Evolutionary conservation across 495 filamentous ascomycete genomes (phyloP), one percentile per base, ranked within the genome.

Genomic region (Aspergillus mulundensis): DNA sequence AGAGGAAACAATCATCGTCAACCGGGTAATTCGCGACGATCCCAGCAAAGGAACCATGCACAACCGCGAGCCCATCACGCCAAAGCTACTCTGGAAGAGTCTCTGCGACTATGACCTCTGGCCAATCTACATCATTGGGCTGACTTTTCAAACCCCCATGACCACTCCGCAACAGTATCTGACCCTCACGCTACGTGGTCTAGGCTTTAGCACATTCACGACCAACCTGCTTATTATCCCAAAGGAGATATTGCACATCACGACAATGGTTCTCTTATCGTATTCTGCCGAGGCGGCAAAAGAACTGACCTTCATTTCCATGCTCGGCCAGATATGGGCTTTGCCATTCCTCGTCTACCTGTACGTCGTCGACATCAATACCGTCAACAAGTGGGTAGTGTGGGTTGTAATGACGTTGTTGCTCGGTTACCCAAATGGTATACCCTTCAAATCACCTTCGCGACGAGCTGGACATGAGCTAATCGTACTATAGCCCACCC

Each of bases 211-310:
- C 69, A 57, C 69, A 66, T 67, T 64, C 52, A 47, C 50, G 0
- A 81, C 83, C 12, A 88, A 87, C 59, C 66, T 89, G 1, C 73
- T 89, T 43, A 77, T 76, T 25, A 84, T 88, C 38, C 84, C 83
- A 5, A 66, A 67, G 2, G 80, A 74, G 50, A 63, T 65, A 8
- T 46, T 68, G 20, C 67, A 69, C 47, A 73, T 73, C 49, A 58
- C 69, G 21, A 59, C 60, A 20, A 56, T 74, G 41, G 23, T 71
- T 3, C 1, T 56, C 10, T 47, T 82, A 8, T 77, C 78, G 1
- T 74, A 71, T 47, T 44, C 79, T 1, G 75, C 71, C 28, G 75
- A 75, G 44, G 59, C 62, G 46, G 34, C 76, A 18, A 70, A 75
- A 43, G 73, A 84, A 59, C 71, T 76, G 32, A 70, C 77, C 7